Base-by-base conservation (phyloP, 2,329 filamentous ascomycete species). In the Alternaria angustiovoidea region DNA sequence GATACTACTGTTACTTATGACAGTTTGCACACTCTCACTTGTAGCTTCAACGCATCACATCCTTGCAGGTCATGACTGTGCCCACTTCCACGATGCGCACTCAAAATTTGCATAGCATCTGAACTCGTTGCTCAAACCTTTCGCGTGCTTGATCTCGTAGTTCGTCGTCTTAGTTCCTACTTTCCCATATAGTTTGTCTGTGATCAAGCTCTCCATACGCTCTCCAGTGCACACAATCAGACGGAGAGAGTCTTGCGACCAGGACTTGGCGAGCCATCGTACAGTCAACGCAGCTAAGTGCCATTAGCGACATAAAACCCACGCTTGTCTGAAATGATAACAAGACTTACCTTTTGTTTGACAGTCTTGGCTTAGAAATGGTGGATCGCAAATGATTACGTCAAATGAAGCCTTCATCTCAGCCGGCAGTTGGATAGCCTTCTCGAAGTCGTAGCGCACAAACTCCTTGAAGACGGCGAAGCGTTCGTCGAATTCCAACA, bases 101-200 rank as follows among this genome's bases (percentile, higher is more conserved):
- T 92, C 89, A 72, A 92, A 94, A 72, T 92, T 94, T 24, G 91
- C 87, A 72, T 92, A 94, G 76, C 90, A 93, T 72, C 87, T 85
- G 74, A 93, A 95, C 77, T 93, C 90, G 72, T 95, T 95, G 77
- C 90, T 91, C 61, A 95, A 79, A 0, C 90, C 90, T 63, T 87
- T 87, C n/a, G 86, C 84, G 71, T 94, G 92, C 64, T 84, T 81
- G 4, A 89, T 88, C 69, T 89, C 86, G 73, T 89, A 93, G 1
- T 85, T 87, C 0, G 91, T 94, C 5, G 88, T 88, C 54, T 76
- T 80, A 28, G 90, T 78, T 2, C 88, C 88, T 34, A 88, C 81
- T 44, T 87, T 83, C 47, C 81, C 81, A 75, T 94, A 94, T n/a
- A 94, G 80, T 74, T 87, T 90, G 54, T 77, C 64, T 11, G 68